Conservation (phyloP, 2,329 filamentous ascomycete species). For the Magnaporthiopsis poae region DNA sequence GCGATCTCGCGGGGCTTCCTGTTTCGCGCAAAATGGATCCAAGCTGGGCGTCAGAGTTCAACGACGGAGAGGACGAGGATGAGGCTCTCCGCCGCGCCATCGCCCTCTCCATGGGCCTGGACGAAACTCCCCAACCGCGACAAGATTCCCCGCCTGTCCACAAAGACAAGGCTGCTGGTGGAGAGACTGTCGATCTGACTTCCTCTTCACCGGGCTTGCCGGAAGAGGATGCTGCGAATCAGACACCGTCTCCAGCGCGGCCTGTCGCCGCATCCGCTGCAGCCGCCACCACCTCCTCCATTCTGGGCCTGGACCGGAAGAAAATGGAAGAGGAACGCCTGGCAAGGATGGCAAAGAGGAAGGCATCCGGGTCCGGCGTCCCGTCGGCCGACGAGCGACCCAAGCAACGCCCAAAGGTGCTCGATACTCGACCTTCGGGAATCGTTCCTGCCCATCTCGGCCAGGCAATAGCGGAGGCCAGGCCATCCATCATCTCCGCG, state of each 20-base stretch:
- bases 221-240: too few relatives aligned
- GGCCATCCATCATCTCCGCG: too few relatives aligned
- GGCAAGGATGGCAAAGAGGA: slow-evolving; percentile 53
- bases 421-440: background rate
- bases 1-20: too few relatives aligned
- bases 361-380: slow-evolving; percentile 13
- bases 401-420: background rate
- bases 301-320: slow-evolving; percentile 59
- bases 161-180: background rate
- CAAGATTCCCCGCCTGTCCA: too few relatives aligned
- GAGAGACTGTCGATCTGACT: slow-evolving; percentile 17
- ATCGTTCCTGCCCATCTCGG: background rate
- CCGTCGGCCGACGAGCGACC: slow-evolving; percentile 7
- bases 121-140: background rate
- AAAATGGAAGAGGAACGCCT: slow-evolving; percentile 80
- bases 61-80: slow-evolving; percentile 38
- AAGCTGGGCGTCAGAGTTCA: slow-evolving; percentile 17
- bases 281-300: slow-evolving; percentile 19
- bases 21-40: slow-evolving; percentile 16
- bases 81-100: slow-evolving; percentile 53
- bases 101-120: slow-evolving; percentile 41
- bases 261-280: slow-evolving; percentile 9
- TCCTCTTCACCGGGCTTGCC: background rate
- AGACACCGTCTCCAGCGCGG: background rate
- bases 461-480: background rate